Evolutionary conservation across 1,139 yeast species (phyloP), one percentile per base, ranked within the genome.

Genomic region (Sugiyamaella neomexicana): DNA sequence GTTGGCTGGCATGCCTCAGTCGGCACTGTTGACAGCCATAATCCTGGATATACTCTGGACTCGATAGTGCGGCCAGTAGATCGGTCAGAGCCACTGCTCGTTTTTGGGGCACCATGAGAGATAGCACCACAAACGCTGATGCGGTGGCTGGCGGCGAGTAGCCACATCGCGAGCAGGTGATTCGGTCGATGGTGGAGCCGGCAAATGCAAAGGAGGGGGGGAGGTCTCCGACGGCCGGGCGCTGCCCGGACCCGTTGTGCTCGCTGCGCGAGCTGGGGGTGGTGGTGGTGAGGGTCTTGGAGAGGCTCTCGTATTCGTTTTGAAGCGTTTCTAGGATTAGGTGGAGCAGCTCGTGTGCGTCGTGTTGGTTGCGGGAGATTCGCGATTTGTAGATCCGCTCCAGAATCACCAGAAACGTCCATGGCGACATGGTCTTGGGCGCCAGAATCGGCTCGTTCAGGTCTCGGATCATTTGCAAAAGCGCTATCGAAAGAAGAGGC

Each of bases 271-370:
- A 12, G 34, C n/a, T 29, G 34, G n/a, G 10, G 34, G n/a, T 12
- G n/a, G 34, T 3, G 34, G n/a, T 29, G 25, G 25, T 5, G 25
- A 20, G 25, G 25, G 25, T 67, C 71, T 27, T 47, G 12, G 36
- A 27, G 41, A 82, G 64, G 43, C 73, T 72, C 10, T 74, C 67
- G 61, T 81, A 78, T 66, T 91, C 97, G 57, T 77, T 80, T 55
- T 86, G 85, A 54, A 91, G 74, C 0, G 95, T 85, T 65, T 91
- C 96, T 45, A 90, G 74, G 37, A 91, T 77, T 54, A 89, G 70
- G 65, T 89, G 96, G 32, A 93, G 80, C 58, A 93, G 76, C 65
- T 93, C 99, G 62, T 93, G 98, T 0, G 98, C 97, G 72, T 91
- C 98, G 64, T 91, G 96, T 70, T 93, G 99, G 43, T 82, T 81